Evolutionary conservation across 208 protist species (phyloP).

Genomic region (Endotrypanum monterogeii): DNA sequence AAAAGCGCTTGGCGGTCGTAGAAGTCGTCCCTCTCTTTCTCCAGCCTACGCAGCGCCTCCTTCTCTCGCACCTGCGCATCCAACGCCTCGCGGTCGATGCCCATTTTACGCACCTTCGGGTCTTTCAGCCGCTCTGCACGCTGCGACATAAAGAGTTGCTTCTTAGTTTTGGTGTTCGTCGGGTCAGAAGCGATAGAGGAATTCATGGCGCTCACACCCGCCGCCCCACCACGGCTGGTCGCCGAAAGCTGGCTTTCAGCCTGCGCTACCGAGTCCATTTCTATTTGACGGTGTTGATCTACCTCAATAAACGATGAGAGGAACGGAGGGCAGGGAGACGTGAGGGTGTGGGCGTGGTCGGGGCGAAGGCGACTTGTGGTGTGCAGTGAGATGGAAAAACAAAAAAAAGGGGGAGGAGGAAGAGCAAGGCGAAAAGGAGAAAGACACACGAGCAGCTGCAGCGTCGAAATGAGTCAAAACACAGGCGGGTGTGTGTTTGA

Average conservation of each 20-base stretch:
- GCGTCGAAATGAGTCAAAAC: background rate
- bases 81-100: conserved; percentile 89
- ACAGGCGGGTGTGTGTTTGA: background rate
- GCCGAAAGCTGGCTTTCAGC: conserved; percentile 11
- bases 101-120: conserved; percentile 91
- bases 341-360: background rate
- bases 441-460: background rate
- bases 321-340: background rate
- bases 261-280: conserved; percentile 22
- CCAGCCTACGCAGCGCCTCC: conserved; percentile 71
- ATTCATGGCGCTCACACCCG: conserved; percentile 1
- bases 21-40: conserved; percentile 88
- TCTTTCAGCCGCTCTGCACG: conserved; percentile 90
- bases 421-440: background rate
- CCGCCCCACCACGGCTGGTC: conserved; percentile 10
- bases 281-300: background rate
- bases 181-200: conserved; percentile 8
- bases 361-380: background rate
- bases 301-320: background rate
- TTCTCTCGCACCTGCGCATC: conserved; percentile 93
- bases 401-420: background rate
- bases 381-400: background rate
- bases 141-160: conserved; percentile 86
- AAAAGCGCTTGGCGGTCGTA: conserved; percentile 89
- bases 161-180: conserved; percentile 57